Percentiles rank a stretch among this genome's conserved stretches.
Conservation (phyloP, 2,329 filamentous ascomycete species). For the Dissoconium aciculare region DNA sequence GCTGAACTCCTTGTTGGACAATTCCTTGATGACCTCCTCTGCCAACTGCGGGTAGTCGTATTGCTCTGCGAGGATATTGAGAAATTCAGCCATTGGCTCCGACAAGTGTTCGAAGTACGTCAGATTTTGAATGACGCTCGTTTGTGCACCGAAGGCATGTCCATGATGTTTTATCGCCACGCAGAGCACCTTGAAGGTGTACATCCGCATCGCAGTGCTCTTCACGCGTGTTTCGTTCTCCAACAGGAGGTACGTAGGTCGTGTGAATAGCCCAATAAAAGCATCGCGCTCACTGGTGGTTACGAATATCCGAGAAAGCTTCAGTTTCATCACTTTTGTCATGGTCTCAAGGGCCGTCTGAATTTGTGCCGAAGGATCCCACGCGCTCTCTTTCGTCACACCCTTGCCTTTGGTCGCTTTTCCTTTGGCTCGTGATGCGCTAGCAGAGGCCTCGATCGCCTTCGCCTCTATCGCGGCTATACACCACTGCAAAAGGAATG, state of each 20-base stretch:
- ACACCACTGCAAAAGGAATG: constrained; percentile 87
- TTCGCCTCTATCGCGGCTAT: constrained; percentile 89
- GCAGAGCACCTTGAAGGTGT: constrained; percentile 91
- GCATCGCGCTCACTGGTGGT: constrained; percentile 95
- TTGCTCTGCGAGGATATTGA: constrained; percentile 89
- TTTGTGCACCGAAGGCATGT: constrained; percentile 91
- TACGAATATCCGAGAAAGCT: constrained; percentile 81
- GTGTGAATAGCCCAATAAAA: constrained; percentile 79
- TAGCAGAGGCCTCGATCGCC: constrained; percentile 63
- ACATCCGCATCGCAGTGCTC: constrained; percentile 78
- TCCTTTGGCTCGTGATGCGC: constrained; percentile 57
- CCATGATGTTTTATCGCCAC: constrained; percentile 96
- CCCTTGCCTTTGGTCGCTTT: constrained; percentile 58
- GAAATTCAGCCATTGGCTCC: constrained; percentile 95
- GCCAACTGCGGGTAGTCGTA: constrained; percentile 94
- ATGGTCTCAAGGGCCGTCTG: constrained; percentile 82
- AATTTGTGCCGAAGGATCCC: constrained; percentile 81
- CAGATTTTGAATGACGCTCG: constrained; percentile 91
- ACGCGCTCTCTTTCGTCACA: constrained; percentile 53
- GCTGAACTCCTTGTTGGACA: constrained; percentile 97
- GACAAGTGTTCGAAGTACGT: constrained; percentile 98
- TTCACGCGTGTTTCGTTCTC: constrained; percentile 92
- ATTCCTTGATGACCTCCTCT: constrained; percentile 82
- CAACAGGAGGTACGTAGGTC: constrained; percentile 82
- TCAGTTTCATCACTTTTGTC: constrained; percentile 89